A percentile compares a stretch with the other conserved stretches of the same genome.
Evolutionary conservation across 2,329 filamentous ascomycete genomes (phyloP).

Genomic region (Sporothrix pallida): DNA sequence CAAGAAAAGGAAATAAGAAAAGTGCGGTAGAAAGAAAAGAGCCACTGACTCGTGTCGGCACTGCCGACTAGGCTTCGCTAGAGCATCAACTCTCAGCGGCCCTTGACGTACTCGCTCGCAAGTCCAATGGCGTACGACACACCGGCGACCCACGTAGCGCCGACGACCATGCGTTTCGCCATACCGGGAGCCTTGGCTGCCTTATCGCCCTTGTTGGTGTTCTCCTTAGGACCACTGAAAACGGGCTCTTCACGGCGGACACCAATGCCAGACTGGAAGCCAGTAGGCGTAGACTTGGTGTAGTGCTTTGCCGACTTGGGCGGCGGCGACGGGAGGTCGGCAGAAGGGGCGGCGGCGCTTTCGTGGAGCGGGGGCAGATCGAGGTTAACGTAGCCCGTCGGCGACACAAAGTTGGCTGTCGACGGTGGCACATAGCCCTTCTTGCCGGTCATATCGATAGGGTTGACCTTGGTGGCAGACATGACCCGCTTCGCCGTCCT

Average conservation of each 20-base stretch:
- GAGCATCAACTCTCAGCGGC: conserved; percentile 41
- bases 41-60: background rate
- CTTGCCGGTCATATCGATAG: conserved; percentile 62
- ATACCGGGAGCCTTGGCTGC: conserved; percentile 39
- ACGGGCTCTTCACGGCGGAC: conserved; percentile 55
- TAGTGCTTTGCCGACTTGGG: background rate
- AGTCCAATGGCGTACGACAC: conserved; percentile 64
- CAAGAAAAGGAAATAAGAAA: conserved; percentile 5
- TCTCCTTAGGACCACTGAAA: conserved; percentile 49
- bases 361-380: conserved; percentile 50
- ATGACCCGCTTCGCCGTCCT: conserved; percentile 33
- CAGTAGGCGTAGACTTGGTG: conserved; percentile 1
- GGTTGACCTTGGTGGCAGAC: conserved; percentile 53
- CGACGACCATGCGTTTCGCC: conserved; percentile 57
- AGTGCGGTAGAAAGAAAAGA: conserved; percentile 28
- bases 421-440: conserved; percentile 46
- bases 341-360: background rate
- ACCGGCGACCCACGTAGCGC: conserved; percentile 61
- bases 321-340: conserved; percentile 41
- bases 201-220: conserved; percentile 15
- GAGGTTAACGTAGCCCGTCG: conserved; percentile 70
- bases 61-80: background rate
- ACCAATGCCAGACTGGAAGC: conserved; percentile 52
- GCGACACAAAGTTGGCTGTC: conserved; percentile 66
- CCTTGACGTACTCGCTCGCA: conserved; percentile 61